Conservation (phyloP, 345 rosid genomes). For the Hypericum androsaemum region DNA sequence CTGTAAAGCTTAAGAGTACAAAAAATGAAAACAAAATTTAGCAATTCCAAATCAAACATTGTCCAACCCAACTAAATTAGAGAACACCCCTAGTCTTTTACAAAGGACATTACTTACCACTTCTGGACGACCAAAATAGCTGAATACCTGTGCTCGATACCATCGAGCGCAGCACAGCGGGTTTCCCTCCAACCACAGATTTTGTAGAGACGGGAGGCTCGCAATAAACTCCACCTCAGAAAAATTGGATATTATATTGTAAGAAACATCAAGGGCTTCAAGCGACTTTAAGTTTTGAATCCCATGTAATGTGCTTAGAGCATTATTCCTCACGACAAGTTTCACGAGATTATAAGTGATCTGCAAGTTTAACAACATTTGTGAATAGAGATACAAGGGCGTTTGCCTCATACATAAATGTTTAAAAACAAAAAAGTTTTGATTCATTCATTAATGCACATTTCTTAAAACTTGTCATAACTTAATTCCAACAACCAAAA, state of each 20-base stretch:
- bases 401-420: too few species aligned
- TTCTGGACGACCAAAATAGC: conserved; percentile 56
- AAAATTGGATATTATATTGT: conserved; percentile 80
- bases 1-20: too few species aligned
- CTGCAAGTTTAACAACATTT: conserved; percentile 57
- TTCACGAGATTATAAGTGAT: conserved; percentile 65
- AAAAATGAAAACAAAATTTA: too few species aligned
- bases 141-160: conserved; percentile 82
- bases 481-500: too few species aligned
- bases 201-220: conserved; percentile 48
- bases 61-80: too few species aligned
- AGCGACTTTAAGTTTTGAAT: conserved; percentile 92
- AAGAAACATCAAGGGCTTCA: conserved; percentile 94
- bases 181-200: conserved; percentile 97
- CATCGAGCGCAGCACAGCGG: conserved; percentile 85
- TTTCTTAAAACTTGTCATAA: too few species aligned
- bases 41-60: too few species aligned
- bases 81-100: neutral
- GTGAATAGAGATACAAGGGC: conserved; percentile 14
- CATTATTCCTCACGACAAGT: conserved; percentile 94
- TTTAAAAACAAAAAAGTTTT: too few species aligned
- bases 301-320: conserved; percentile 75
- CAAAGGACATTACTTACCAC: conserved; percentile 39
- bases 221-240: conserved; percentile 76
- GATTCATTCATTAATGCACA: too few species aligned